Evolutionary conservation across 176 grass and related monocot genomes (phyloP).

Genomic region (Carex littledalei): DNA sequence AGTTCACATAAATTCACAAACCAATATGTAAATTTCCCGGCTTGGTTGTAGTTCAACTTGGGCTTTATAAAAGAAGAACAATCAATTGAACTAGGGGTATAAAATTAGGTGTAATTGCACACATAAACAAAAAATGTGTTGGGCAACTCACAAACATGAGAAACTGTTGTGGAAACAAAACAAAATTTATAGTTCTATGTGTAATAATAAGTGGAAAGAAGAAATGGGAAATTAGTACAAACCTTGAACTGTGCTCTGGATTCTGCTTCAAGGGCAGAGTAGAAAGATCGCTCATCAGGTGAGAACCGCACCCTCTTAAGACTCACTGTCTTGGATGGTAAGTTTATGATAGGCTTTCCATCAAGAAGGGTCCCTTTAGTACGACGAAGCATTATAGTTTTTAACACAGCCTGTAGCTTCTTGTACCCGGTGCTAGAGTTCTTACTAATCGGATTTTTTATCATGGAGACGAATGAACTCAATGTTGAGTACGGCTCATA

Average conservation of each 20-base stretch:
- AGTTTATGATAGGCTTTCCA: conserved; percentile 82
- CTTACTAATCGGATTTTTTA: conserved; percentile 80
- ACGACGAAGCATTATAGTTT: conserved; percentile 94
- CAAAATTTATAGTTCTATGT: neutral
- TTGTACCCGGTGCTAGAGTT: conserved; percentile 75
- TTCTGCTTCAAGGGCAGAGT: conserved; percentile 75
- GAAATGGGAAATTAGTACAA: conserved; percentile 1
- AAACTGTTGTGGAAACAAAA: neutral
- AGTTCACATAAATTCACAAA: neutral
- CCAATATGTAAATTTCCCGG: neutral
- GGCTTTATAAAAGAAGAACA: neutral
- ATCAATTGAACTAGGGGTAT: neutral
- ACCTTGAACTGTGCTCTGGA: conserved; percentile 97
- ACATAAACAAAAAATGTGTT: neutral
- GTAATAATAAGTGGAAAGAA: neutral
- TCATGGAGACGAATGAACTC: conserved; percentile 73
- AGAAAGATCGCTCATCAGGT: conserved; percentile 71
- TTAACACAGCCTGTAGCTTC: conserved; percentile 91
- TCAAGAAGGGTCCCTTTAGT: conserved; percentile 90
- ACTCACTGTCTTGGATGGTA: conserved; percentile 76
- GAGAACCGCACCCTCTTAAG: conserved; percentile 81
- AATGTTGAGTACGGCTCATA: conserved; percentile 72
- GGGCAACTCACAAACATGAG: neutral
- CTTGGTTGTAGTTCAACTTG: neutral
- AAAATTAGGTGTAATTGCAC: conserved; percentile 8